A percentile compares a stretch with the other conserved stretches of the same genome.
These are phyloP conservation scores for Heliophila coronopifolia DNA, from an alignment of 441 rosid species.

Conservation along the genomic window DNA sequence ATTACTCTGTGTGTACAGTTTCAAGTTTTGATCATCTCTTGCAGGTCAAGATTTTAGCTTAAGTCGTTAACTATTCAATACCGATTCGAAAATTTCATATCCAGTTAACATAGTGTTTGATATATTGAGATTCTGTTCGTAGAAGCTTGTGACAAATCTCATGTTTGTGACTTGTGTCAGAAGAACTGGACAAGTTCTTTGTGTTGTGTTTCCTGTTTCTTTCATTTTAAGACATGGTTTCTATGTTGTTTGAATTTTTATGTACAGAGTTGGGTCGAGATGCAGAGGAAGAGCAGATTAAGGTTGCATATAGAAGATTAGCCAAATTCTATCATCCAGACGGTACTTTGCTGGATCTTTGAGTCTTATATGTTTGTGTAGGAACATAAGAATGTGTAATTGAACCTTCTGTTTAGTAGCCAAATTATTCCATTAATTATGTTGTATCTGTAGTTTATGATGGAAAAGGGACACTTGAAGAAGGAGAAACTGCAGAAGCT, in stretches of 20 bases:
- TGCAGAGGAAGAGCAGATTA: constrained; percentile 80
- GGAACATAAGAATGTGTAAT: background rate
- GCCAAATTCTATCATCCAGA: constrained; percentile 95
- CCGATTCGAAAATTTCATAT: no score
- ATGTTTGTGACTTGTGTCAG: constrained; percentile 3
- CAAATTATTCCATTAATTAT: constrained; percentile 5
- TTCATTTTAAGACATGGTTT: background rate
- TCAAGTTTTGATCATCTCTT: no score
- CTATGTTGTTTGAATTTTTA: constrained; percentile 4
- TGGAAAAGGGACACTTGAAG: constrained; percentile 84
- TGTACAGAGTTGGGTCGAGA: constrained; percentile 64
- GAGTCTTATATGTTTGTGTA: background rate
- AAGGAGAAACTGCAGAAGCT: constrained; percentile 92
- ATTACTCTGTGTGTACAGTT: no score
- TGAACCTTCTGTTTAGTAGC: background rate
- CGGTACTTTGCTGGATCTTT: constrained; percentile 42
- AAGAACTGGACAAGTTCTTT: background rate
- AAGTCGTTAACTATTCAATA: background rate
- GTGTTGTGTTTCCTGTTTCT: background rate
- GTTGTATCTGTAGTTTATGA: constrained; percentile 55
- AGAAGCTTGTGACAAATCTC: background rate
- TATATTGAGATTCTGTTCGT: background rate
- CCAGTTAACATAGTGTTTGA: no score
- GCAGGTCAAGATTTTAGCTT: no score
- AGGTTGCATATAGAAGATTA: constrained; percentile 75